Conservation (phyloP, 2,329 filamentous ascomycete genomes). For the Chalara sp. region DNA sequence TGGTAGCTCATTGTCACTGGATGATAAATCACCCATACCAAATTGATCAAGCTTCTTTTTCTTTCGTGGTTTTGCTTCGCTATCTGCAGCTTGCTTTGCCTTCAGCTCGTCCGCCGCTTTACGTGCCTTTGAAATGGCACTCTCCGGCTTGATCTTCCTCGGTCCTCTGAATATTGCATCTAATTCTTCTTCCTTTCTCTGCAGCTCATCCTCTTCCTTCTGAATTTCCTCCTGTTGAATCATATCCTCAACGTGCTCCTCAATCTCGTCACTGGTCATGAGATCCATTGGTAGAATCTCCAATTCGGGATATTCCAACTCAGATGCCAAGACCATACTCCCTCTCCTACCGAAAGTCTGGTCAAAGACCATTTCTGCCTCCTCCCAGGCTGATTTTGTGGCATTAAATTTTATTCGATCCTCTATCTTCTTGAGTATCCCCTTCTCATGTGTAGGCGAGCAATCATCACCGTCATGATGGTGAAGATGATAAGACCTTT, state of each 20-base stretch:
- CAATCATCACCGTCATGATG: neutral
- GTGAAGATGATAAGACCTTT: conserved; percentile 1
- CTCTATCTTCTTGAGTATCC: conserved; percentile 8
- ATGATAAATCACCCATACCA: neutral
- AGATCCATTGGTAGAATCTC: conserved; percentile 18
- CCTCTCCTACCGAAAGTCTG: conserved; percentile 15
- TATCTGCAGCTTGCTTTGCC: neutral
- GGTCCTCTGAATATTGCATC: neutral
- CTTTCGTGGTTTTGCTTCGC: neutral
- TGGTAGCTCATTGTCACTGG: neutral
- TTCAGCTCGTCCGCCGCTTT: neutral
- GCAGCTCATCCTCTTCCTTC: neutral
- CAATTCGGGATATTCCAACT: conserved; percentile 22
- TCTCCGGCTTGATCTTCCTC: neutral
- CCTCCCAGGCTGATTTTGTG: neutral
- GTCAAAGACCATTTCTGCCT: conserved; percentile 1
- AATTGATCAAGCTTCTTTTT: neutral
- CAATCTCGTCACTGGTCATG: conserved; percentile 7
- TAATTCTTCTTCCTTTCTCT: conserved; percentile 2
- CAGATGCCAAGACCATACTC: conserved; percentile 16
- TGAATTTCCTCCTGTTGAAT: conserved; percentile 1
- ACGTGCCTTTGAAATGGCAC: neutral
- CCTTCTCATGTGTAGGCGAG: conserved; percentile 2
- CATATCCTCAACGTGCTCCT: conserved; percentile 5
- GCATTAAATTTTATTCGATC: conserved; percentile 6